Evolutionary conservation across 192 early-diverging fungal genomes (phyloP), one percentile per base, ranked within the genome.

Genomic region (Dissophora globulifera): DNA sequence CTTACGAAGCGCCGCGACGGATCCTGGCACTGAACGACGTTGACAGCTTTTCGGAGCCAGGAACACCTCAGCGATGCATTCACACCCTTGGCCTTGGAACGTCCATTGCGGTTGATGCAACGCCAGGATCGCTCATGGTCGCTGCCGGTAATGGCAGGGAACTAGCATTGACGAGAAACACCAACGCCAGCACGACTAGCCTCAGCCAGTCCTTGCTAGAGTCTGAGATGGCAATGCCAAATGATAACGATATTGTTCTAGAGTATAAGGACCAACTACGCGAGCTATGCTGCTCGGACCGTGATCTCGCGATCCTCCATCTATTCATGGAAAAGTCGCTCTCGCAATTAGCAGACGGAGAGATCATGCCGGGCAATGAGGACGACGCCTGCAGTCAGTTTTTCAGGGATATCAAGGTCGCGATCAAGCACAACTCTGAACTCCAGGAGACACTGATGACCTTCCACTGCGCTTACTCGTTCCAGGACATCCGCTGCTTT

Each of bases 401-500:
- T 20, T 79, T 84, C 63, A 17, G 50, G 11, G 79, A 67, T 17
- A 46, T 83, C 29, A 69, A 65, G 32, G 72, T 67, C 45, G 69
- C 78, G 22, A 69, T 81, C 26, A 30, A 78, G 40, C 62, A 42
- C 5, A 82, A 40, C 29, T 45, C 62, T 19, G 59, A 81, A 19
- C 48, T 71, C 1, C 53, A 69, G 6, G 71, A 68, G 17, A 32
- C 60, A 19, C 33, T 62, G 4, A 69, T 78, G 23, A 72, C 80
- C n/a, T 63, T 85, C 22, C 54, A 75, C 17, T 69, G 80, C n/a
- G 62, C 66, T 1, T 56, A 48, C 45, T 69, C 80, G 45, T 62
- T 85, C 15, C 58, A 69, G 43, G 83, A 88, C 20, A 78, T 84
- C 26, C 66, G 82, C 20, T 88, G 87, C 35, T 88, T 88, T 75